These are phyloP conservation scores for Heimioporus sp. DNA, from an alignment of 768 basidiomycete genomes.

Conservation along the genomic window DNA sequence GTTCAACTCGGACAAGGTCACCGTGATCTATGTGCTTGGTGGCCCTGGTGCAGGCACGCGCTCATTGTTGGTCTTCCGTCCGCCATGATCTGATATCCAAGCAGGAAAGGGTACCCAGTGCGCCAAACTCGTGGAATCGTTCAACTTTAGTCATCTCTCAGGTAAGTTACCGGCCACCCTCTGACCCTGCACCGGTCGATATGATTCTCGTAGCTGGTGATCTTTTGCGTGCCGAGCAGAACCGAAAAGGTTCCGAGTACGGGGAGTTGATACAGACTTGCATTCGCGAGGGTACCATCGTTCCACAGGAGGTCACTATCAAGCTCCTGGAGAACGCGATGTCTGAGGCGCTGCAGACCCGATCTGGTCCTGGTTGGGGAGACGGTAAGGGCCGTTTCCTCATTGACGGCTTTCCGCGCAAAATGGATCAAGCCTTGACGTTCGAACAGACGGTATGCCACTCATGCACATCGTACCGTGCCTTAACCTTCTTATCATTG, in stretches of 20 bases:
- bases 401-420: slow-evolving; percentile 95
- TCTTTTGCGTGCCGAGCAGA: slow-evolving; percentile 91
- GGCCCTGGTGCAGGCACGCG: slow-evolving; percentile 89
- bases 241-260: slow-evolving; percentile 77
- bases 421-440: slow-evolving; percentile 95
- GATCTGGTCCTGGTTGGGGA: slow-evolving; percentile 56
- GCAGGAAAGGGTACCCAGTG: slow-evolving; percentile 97
- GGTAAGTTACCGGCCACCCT: slow-evolving; percentile 45
- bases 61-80: not conserved
- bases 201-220: slow-evolving; percentile 73
- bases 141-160: slow-evolving; percentile 89
- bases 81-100: slow-evolving; percentile 4
- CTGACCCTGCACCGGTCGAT: slow-evolving; percentile 9
- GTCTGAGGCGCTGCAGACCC: slow-evolving; percentile 51
- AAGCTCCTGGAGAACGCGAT: slow-evolving; percentile 95
- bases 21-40: slow-evolving; percentile 92
- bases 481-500: not conserved
- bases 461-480: not conserved
- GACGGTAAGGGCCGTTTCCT: slow-evolving; percentile 82
- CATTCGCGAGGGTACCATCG: slow-evolving; percentile 91
- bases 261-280: slow-evolving; percentile 83
- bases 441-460: slow-evolving; percentile 79
- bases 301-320: slow-evolving; percentile 96
- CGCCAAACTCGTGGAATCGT: slow-evolving; percentile 75
- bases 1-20: slow-evolving; percentile 74